A percentile compares a stretch with the other conserved stretches of the same genome.
Conservation (phyloP, 805 yeast species). For the Candida arabinofermentans region DNA sequence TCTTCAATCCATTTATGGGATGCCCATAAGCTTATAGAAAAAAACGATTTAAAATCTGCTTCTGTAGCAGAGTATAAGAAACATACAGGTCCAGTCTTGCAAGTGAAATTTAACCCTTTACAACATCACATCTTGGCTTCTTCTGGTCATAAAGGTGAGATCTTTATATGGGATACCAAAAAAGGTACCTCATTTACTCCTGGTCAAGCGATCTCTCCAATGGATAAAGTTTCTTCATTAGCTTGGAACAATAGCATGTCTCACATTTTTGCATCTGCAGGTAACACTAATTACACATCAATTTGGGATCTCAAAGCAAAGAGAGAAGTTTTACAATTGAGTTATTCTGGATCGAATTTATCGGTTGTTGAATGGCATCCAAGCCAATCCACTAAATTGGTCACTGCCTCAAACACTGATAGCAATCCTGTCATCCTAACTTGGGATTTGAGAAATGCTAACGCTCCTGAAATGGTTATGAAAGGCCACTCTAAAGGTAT, state of each 20-base stretch:
- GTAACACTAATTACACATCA: slow-evolving; percentile 79
- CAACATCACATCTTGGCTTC: slow-evolving; percentile 73
- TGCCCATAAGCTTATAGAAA: slow-evolving; percentile 43
- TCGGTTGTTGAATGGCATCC: slow-evolving; percentile 96
- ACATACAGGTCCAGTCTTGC: slow-evolving; percentile 68
- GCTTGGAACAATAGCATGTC: slow-evolving; percentile 85
- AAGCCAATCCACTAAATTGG: slow-evolving; percentile 72
- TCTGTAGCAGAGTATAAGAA: slow-evolving; percentile 49
- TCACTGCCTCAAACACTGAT: slow-evolving; percentile 85
- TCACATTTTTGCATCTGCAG: slow-evolving; percentile 88
- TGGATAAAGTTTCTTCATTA: slow-evolving; percentile 74
- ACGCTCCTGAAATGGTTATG: slow-evolving; percentile 77
- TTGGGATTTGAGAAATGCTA: slow-evolving; percentile 94
- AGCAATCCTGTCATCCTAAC: slow-evolving; percentile 72
- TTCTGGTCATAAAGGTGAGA: slow-evolving; percentile 87
- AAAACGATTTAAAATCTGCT: slow-evolving; percentile 38
- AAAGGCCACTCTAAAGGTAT: slow-evolving; percentile 86
- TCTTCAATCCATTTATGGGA: slow-evolving; percentile 81
- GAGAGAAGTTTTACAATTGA: slow-evolving; percentile 83
- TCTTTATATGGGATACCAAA: slow-evolving; percentile 84
- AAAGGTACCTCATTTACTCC: slow-evolving; percentile 57
- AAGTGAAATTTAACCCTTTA: slow-evolving; percentile 72
- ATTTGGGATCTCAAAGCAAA: slow-evolving; percentile 91
- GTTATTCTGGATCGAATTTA: slow-evolving; percentile 68
- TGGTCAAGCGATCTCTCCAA: slow-evolving; percentile 75